Base-by-base conservation (phyloP, 129 eudicot genomes). In the Flaveria linearis region DNA sequence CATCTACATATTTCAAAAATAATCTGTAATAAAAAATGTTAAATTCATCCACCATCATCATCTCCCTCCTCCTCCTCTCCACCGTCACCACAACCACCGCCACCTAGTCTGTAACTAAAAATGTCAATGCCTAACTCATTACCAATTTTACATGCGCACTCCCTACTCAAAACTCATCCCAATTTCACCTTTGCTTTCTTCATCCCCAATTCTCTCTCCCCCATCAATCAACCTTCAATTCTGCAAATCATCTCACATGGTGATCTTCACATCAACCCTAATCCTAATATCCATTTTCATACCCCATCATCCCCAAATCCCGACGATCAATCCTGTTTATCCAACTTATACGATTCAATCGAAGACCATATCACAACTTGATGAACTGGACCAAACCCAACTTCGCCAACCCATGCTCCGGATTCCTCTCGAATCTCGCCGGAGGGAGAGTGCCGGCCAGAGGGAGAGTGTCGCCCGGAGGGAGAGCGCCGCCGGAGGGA, bases 351-450 rank as follows among this genome's bases (percentile, higher is more conserved):
- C 77, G 55, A 87, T 61, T 86, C 97, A 2, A 72, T 93, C 0
- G 12, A 77, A 60, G 97, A 93, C 91, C 98, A 2, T 72, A 84
- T 46, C 76, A 85, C 1, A 82, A 73, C 61, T 72, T 93, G 20
- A 78, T 72, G 43, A 93, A 93, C 85, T 93, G 96, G 98, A 93
- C 96, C 36, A 73, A 81, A 71, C 18, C 89, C 81, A 80, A 79
- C 58, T 85, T 90, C 85, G 62, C 82, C 23, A 86, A 84, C 83
- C 98, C 97, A 23, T 93, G 98, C 73, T 28, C 78, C 6, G 97
- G 91, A 7, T 87, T 86, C 83, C 75, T 83, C 33, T 88, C 97
- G 11, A 78, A 80, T 76, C 86, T 93, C 78, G 81, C 68, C 61
- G 97, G 98, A 17, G 93, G 22, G 22, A 20, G 22, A 20, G 22